Evolutionary conservation across 192 early-diverging fungal species (phyloP).

Genomic region (Geosiphon pyriformis): DNA sequence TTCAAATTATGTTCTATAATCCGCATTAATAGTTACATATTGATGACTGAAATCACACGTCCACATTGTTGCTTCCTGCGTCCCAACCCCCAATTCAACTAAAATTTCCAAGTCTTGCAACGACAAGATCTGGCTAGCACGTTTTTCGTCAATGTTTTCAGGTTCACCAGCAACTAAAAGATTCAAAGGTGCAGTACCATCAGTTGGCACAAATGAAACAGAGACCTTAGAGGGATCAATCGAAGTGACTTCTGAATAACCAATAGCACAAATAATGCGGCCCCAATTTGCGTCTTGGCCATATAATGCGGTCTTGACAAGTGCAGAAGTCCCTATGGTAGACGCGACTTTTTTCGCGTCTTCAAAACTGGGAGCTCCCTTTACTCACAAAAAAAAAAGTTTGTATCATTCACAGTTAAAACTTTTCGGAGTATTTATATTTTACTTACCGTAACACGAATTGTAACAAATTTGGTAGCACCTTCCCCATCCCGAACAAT

Average conservation of each 20-base stretch:
- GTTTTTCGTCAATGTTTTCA: conserved; percentile 68
- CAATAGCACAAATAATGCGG: conserved; percentile 86
- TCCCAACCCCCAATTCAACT: conserved; percentile 74
- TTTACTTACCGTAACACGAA: conserved; percentile 67
- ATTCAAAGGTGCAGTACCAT: conserved; percentile 55
- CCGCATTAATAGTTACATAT: conserved; percentile 91
- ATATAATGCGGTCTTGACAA: conserved; percentile 95
- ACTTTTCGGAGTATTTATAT: too few species aligned
- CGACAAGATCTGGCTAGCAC: conserved; percentile 77
- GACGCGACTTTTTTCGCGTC: conserved; percentile 79
- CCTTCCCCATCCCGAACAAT: conserved; percentile 96
- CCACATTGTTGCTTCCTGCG: conserved; percentile 77
- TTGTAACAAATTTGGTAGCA: conserved; percentile 93
- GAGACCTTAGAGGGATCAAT: conserved; percentile 72
- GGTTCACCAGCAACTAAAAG: conserved; percentile 82
- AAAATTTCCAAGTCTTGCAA: conserved; percentile 79
- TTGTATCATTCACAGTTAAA: too few species aligned
- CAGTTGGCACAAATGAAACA: conserved; percentile 66
- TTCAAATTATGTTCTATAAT: conserved; percentile 63
- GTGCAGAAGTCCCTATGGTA: conserved; percentile 84
- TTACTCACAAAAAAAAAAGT: too few species aligned
- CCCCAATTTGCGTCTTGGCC: conserved; percentile 99
- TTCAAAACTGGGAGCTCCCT: conserved; percentile 66
- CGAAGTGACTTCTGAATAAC: conserved; percentile 68
- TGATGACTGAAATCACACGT: conserved; percentile 94